phyloP scores from a whole-genome alignment of 495 filamentous ascomycete genomes.

The Schizothecium vesticola region DNA sequence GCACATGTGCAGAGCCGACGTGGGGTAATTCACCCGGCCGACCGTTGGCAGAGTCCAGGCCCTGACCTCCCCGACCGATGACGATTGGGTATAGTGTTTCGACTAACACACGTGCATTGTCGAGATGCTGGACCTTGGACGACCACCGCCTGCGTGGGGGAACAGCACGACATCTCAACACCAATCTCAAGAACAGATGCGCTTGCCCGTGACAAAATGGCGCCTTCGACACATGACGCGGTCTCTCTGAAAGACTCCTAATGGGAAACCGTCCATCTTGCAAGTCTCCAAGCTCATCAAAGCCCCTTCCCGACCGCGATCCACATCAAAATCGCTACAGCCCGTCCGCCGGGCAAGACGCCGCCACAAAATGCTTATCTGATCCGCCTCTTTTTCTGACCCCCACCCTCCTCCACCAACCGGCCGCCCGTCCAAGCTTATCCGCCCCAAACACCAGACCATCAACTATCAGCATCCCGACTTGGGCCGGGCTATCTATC shows the following conservation, averaged over 20 bases:
- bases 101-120: background rate
- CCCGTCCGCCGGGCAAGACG: background rate
- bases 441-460: background rate
- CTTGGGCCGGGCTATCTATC: background rate
- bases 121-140: background rate
- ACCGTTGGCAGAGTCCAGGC: background rate
- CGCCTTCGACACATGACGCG: background rate
- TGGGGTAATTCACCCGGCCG: conserved; percentile 17
- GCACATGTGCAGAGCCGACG: background rate
- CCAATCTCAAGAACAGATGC: background rate
- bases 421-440: background rate
- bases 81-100: background rate
- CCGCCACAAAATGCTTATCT: background rate
- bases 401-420: background rate
- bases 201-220: background rate
- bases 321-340: background rate
- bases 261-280: background rate
- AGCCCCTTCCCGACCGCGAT: background rate
- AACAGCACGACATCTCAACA: background rate
- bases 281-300: background rate
- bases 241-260: background rate
- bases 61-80: background rate
- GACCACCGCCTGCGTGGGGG: background rate
- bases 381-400: background rate
- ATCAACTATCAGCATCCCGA: background rate